Percentiles rank a stretch among this genome's conserved stretches.
phyloP scores from a whole-genome alignment of 768 basidiomycete species.

The Candolleomyces eurysporus region DNA sequence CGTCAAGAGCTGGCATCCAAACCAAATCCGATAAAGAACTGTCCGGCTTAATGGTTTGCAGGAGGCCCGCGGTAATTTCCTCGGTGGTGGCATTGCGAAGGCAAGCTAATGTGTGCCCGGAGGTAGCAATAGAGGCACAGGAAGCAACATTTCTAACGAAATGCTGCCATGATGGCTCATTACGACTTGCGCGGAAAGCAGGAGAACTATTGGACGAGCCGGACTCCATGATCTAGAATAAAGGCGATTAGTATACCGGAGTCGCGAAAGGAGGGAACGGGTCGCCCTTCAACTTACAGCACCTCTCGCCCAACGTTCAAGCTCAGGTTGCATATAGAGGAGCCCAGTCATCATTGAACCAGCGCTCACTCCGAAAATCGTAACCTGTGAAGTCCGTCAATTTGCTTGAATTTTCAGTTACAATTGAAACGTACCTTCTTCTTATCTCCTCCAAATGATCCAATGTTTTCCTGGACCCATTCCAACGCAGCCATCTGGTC shows the following conservation, averaged over 20 bases:
- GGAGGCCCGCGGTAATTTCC: constrained; percentile 22
- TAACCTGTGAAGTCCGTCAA: constrained; percentile 25
- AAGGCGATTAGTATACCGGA: no score
- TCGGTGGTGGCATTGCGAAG: constrained; percentile 19
- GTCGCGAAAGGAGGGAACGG: not conserved
- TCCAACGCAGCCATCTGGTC: constrained; percentile 44
- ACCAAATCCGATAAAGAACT: constrained; percentile 19
- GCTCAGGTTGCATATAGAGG: constrained; percentile 32
- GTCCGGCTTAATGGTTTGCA: constrained; percentile 10
- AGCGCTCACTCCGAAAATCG: constrained; percentile 28
- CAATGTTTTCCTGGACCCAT: constrained; percentile 63
- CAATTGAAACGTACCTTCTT: constrained; percentile 14
- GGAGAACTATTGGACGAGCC: constrained; percentile 35
- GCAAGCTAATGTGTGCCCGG: constrained; percentile 35
- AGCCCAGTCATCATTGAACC: constrained; percentile 19
- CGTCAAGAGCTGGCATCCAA: constrained; percentile 15
- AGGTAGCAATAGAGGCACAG: constrained; percentile 24
- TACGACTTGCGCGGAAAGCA: constrained; percentile 26
- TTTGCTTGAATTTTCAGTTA: no score
- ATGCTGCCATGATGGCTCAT: constrained; percentile 34
- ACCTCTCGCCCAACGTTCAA: constrained; percentile 31
- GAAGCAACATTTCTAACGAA: constrained; percentile 36
- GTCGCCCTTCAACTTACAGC: constrained; percentile 16
- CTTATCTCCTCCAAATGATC: constrained; percentile 55
- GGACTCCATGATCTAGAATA: constrained; percentile 38